Evolutionary conservation across 768 basidiomycete genomes (phyloP).

Genomic region (Podaxis sp.): DNA sequence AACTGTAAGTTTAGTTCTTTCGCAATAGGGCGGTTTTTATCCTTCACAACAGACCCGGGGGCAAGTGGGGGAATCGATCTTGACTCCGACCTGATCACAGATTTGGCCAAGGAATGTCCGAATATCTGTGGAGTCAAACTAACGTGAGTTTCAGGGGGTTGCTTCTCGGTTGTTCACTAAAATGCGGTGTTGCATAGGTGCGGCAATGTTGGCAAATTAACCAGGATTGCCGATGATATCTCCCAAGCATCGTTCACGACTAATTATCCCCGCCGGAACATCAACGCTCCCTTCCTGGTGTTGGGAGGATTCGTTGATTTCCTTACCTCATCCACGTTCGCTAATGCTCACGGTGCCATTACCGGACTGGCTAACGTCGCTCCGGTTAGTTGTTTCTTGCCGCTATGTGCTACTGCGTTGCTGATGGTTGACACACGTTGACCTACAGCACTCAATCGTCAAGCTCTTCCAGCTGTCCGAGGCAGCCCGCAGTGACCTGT

Average conservation of each 20-base stretch:
- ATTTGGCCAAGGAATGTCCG: constrained; percentile 69
- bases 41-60: constrained; percentile 58
- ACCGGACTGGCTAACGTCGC: constrained; percentile 85
- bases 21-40: constrained; percentile 11
- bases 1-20: constrained; percentile 56
- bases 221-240: constrained; percentile 71
- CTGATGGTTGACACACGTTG: neutral
- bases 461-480: constrained; percentile 62
- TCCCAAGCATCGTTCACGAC: constrained; percentile 51
- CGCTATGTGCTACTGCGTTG: constrained; percentile 6
- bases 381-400: constrained; percentile 43
- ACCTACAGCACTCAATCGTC: constrained; percentile 46
- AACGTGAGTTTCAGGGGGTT: constrained; percentile 49
- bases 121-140: constrained; percentile 88
- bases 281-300: constrained; percentile 71
- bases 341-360: constrained; percentile 82
- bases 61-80: constrained; percentile 88
- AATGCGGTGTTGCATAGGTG: constrained; percentile 44
- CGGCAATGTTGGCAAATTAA: constrained; percentile 88
- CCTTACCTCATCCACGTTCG: constrained; percentile 66
- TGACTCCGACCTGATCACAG: constrained; percentile 82
- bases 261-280: constrained; percentile 63
- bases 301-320: constrained; percentile 87
- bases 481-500: constrained; percentile 48
- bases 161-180: constrained; percentile 2